Base-by-base conservation (phyloP, 176 grass and related monocot genomes). In the Pharus latifolius region DNA sequence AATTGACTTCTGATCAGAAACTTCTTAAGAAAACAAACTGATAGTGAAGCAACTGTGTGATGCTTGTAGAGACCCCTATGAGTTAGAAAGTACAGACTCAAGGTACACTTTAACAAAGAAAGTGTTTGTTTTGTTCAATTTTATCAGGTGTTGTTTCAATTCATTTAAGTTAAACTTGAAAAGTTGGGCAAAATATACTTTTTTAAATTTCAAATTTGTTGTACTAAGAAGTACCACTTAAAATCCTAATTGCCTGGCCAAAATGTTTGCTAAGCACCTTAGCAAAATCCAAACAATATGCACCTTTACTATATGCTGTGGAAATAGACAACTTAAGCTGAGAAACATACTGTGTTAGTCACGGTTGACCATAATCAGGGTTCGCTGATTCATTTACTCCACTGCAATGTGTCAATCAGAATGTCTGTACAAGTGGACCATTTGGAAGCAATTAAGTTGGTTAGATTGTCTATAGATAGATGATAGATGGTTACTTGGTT, bases 161-260 rank as follows among this genome's bases (percentile, higher is more conserved):
- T 65, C 45, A 49, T 37, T 11, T 14, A 52, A 69, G 42, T 55
- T 15, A 57, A 12, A 49, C 5, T 56, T 33, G 55, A 35, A 18
- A 59, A 70, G 42, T 70, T 46, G 10, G 14, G 11, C 20, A 22
- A 17, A 20, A 69, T 70, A 28, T 28, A 19, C 38, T 3, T 34
- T 73, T 77, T 37, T 80, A 12, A 38, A 46, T 23, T 81, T 64
- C 49, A 38, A 19, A 60, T 58, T 73, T 31, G 10, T 3, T 48
- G 7, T 48, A 10, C 22, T 49, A 58, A 29, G 37, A 37, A 56
- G 49, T 67, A 9, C 5, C 29, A 10, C 33, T 26, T 50, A 42
- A 17, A 25, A 32, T 50, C 32, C 45, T 8, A 35, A 49, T 38
- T 40, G n/a, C 50, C 31, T 29, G 12, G n/a, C 26, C 55, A 10